Conservation (phyloP, 129 eudicot genomes). For the Solidago caesia region DNA sequence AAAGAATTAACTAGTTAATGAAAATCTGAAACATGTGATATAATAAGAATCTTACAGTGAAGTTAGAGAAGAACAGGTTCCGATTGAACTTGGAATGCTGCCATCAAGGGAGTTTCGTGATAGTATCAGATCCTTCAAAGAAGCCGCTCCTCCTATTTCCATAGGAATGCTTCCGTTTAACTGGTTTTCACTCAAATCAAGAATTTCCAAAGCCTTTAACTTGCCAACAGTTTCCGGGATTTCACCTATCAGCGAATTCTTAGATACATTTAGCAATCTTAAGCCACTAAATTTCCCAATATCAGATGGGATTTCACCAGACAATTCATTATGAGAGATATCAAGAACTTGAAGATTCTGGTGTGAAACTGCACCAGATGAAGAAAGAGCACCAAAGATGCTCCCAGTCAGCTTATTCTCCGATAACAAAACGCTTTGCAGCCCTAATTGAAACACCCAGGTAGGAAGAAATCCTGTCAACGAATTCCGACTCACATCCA, state of each 20-base stretch:
- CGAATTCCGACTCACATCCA: conserved; percentile 67
- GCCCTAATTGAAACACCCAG: conserved; percentile 69
- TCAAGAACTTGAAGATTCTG: conserved; percentile 64
- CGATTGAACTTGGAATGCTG: conserved; percentile 60
- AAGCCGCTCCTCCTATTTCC: conserved; percentile 58
- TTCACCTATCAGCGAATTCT: conserved; percentile 49
- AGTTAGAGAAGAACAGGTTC: conserved; percentile 49
- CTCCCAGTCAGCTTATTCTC: conserved; percentile 64
- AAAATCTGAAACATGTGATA: neutral
- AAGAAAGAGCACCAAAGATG: conserved; percentile 41
- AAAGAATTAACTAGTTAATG: neutral
- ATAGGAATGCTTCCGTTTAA: conserved; percentile 67
- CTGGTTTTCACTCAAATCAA: conserved; percentile 74
- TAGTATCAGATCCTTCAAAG: conserved; percentile 55
- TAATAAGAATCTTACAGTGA: conserved; percentile 50
- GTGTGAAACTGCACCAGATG: conserved; percentile 47
- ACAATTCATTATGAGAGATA: conserved; percentile 52
- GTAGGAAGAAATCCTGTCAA: conserved; percentile 68
- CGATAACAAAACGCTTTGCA: conserved; percentile 53
- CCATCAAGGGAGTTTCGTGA: conserved; percentile 54
- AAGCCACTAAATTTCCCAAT: conserved; percentile 61
- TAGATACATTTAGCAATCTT: conserved; percentile 51
- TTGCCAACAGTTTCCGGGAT: conserved; percentile 59
- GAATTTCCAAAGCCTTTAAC: conserved; percentile 49
- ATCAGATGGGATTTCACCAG: conserved; percentile 61